Base-by-base conservation (phyloP, 495 filamentous ascomycete genomes). In the Tirmania nivea region DNA sequence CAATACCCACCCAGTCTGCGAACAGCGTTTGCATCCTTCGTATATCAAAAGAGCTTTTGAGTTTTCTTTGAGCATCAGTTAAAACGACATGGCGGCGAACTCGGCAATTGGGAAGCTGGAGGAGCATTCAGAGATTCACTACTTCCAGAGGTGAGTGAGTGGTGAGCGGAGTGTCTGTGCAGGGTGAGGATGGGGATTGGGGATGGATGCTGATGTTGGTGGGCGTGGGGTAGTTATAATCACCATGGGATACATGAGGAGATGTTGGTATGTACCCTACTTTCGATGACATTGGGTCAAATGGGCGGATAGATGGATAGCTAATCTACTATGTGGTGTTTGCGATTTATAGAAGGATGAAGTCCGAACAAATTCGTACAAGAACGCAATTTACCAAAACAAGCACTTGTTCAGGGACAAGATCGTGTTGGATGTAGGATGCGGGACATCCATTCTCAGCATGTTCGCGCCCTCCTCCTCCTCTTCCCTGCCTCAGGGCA, bases 321-420 rank as follows among this genome's bases (percentile, higher is more conserved):
- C 61, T 61, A 54, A 63, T 54, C 59, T 17, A 16, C 39, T 50
- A 17, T 51, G 35, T 53, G 35, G 53, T 52, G 54, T 25, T 5
- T 25, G 25, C 25, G 25, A 25, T 54, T 45, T 47, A 49, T 42
- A 64, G 62, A 65, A 65, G 82, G 90, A 97, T 74, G 92, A 96
- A 70, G 87, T 97, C 53, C 83, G 90, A 35, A 97, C 90, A 17
- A 77, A 77, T 63, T 90, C 86, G 16, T 97, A 97, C 73, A 87
- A 90, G 69, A 86, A 96, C 68, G 79, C 90, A 14, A 96, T 97
- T 63, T 84, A 94, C 63, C 86, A 86, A 65, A 94, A 99, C 71
- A 81, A 81, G 67, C 79, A 93, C 67, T 76, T 99, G 49, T 95
- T 99, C 78, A 88, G 86, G 65, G 89, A 89, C 71, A 99, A 96